Percentiles rank a stretch among this genome's conserved stretches.
Evolutionary conservation across 2,329 filamentous ascomycete species (phyloP).

Genomic region (Ceratocystis alfenasii): DNA sequence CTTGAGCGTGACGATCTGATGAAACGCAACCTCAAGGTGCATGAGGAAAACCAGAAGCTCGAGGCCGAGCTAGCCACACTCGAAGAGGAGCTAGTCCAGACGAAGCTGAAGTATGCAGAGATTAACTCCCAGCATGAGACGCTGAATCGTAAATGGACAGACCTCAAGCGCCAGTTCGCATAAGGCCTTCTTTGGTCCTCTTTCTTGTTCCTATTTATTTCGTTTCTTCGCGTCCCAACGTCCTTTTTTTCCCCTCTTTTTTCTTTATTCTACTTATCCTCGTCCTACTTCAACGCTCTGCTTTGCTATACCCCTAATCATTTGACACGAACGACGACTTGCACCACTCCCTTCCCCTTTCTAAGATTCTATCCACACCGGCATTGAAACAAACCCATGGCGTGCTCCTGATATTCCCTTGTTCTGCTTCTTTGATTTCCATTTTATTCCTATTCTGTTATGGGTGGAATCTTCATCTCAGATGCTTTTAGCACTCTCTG

Average conservation of each 20-base stretch:
- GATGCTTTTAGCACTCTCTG: too few relatives aligned
- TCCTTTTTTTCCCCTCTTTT: not conserved
- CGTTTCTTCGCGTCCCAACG: not conserved
- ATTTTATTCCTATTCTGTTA: constrained; percentile 7
- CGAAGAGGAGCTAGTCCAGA: constrained; percentile 81
- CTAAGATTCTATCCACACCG: too few relatives aligned
- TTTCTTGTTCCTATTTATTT: constrained; percentile 5
- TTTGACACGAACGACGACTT: not conserved
- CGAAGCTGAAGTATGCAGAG: constrained; percentile 93
- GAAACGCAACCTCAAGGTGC: constrained; percentile 82
- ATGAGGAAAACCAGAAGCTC: constrained; percentile 78
- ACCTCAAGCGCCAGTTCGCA: constrained; percentile 51
- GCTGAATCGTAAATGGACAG: constrained; percentile 64
- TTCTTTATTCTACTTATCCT: constrained; percentile 1
- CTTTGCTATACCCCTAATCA: not conserved
- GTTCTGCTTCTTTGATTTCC: constrained; percentile 6
- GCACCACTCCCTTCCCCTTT: not conserved
- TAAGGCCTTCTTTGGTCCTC: constrained; percentile 24
- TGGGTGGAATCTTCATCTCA: too few relatives aligned
- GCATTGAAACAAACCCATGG: too few relatives aligned
- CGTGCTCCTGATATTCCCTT: not conserved
- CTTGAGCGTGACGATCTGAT: constrained; percentile 84
- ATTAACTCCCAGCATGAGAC: constrained; percentile 60
- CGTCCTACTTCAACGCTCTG: not conserved
- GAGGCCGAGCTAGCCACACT: constrained; percentile 86